These are phyloP conservation scores for Penicillium psychrofluorescens DNA, from an alignment of 495 filamentous ascomycete species.

Conservation along the genomic window DNA sequence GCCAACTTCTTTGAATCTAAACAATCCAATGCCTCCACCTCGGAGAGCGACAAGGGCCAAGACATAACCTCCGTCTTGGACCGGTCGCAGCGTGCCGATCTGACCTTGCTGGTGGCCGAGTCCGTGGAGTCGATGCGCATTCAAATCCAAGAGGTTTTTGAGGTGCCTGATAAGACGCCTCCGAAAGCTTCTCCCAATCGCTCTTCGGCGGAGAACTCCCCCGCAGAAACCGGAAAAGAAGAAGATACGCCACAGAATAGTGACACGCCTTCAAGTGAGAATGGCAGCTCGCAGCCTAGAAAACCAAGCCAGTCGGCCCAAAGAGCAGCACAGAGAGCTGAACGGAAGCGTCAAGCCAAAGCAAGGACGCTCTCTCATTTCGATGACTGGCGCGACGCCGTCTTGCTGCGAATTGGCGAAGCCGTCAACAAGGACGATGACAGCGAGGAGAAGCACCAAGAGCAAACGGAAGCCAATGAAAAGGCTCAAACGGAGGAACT, in stretches of 20 bases:
- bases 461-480: constrained; percentile 9
- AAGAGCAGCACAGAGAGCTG: neutral
- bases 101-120: constrained; percentile 39
- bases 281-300: too few relatives aligned
- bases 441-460: constrained; percentile 6
- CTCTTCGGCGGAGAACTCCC: neutral
- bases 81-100: constrained; percentile 40
- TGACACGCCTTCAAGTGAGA: neutral
- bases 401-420: constrained; percentile 56
- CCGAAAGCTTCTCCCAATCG: neutral
- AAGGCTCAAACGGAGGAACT: constrained; percentile 10
- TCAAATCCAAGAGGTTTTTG: constrained; percentile 32
- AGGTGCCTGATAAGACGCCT: constrained; percentile 9
- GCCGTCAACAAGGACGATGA: constrained; percentile 53
- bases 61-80: constrained; percentile 44
- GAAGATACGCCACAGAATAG: constrained; percentile 10
- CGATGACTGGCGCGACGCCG: constrained; percentile 56
- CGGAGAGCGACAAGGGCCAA: constrained; percentile 26
- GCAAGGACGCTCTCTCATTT: constrained; percentile 44
- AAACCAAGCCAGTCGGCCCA: neutral
- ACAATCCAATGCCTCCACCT: constrained; percentile 11
- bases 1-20: constrained; percentile 26
- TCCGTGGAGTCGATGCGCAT: constrained; percentile 39
- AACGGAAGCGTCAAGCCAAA: constrained; percentile 18
- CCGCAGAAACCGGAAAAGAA: neutral